phyloP scores from a whole-genome alignment of 345 rosid species.

The Raphanus sativus region DNA sequence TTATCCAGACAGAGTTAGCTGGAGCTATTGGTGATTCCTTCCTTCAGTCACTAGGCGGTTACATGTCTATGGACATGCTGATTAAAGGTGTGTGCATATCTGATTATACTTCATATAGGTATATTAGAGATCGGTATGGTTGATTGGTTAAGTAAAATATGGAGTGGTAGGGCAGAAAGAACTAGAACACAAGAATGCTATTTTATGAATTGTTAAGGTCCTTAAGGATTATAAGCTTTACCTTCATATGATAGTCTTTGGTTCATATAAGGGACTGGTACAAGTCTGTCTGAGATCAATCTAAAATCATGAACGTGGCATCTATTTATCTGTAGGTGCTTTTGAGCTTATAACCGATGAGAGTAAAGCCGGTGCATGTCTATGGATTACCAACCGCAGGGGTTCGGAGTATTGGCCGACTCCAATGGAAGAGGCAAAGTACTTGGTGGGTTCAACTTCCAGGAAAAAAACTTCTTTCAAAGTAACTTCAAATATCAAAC shows the following conservation, averaged over 20 bases:
- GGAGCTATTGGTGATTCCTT: conserved; percentile 26
- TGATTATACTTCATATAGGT: not conserved
- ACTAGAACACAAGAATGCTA: not conserved
- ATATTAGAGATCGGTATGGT: not conserved
- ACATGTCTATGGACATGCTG: conserved; percentile 68
- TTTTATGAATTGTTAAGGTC: not conserved
- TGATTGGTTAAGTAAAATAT: not conserved
- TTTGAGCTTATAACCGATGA: conserved; percentile 85
- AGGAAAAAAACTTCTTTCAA: conserved; percentile 39
- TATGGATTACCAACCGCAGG: conserved; percentile 85
- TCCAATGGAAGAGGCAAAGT: conserved; percentile 67
- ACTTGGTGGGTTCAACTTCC: conserved; percentile 53
- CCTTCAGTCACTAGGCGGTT: conserved; percentile 62
- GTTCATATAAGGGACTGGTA: not conserved
- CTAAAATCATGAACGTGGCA: not conserved
- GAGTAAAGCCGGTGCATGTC: conserved; percentile 82
- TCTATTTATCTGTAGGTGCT: conserved; percentile 50
- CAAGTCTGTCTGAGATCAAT: not conserved
- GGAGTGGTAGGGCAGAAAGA: not conserved
- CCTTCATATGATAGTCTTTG: not conserved
- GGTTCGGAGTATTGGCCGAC: conserved; percentile 96
- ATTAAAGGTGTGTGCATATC: conserved; percentile 60
- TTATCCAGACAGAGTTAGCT: conserved; percentile 69
- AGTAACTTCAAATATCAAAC: conserved; percentile 46
- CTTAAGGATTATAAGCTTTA: not conserved